These are phyloP conservation scores for Cotoneaster glaucophyllus DNA, from an alignment of 306 rosid species.

Conservation along the genomic window DNA sequence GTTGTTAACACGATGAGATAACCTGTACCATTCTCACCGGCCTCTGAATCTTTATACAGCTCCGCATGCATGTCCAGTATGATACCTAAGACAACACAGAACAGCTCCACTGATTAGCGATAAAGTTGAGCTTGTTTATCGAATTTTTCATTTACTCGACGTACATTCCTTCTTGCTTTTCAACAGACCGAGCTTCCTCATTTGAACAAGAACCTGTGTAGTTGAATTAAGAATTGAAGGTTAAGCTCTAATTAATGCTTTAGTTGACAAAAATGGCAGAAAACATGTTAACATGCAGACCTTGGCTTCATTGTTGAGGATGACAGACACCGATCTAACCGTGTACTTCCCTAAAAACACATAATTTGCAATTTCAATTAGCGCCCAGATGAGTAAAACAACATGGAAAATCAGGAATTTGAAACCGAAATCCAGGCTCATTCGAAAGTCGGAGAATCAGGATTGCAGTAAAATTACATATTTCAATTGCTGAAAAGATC, in stretches of 20 bases:
- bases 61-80: slow-evolving; percentile 64
- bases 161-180: slow-evolving; percentile 67
- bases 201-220: slow-evolving; percentile 59
- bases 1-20: slow-evolving; percentile 68
- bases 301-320: slow-evolving; percentile 63
- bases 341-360: slow-evolving; percentile 51
- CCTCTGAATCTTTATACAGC: slow-evolving; percentile 59
- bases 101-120: background rate
- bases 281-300: slow-evolving; percentile 16
- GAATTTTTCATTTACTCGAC: background rate
- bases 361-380: background rate
- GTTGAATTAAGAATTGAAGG: slow-evolving; percentile 9
- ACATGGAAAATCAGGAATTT: background rate
- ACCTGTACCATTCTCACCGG: slow-evolving; percentile 49
- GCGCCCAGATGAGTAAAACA: background rate
- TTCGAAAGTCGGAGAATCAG: background rate
- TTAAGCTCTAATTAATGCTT: background rate
- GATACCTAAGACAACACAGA: slow-evolving; percentile 6
- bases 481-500: too few relatives aligned
- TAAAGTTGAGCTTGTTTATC: too few relatives aligned
- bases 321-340: slow-evolving; percentile 51
- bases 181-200: slow-evolving; percentile 56
- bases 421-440: background rate
- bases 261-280: background rate
- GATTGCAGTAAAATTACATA: background rate